These are phyloP conservation scores for Lumnitzera racemosa DNA, from an alignment of 345 rosid genomes.

Conservation along the genomic window DNA sequence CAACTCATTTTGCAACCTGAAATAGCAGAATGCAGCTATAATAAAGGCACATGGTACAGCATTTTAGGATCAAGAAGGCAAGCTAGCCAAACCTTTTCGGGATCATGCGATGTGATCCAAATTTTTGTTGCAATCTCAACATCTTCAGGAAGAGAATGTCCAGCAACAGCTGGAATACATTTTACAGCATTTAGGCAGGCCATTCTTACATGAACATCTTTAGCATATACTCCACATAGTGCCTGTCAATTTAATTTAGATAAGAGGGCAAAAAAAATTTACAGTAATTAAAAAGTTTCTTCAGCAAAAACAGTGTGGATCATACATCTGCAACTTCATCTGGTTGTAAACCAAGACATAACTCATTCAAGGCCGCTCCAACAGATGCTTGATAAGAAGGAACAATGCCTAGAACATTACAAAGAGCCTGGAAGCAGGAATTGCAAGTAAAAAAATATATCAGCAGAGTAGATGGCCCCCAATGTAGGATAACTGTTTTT, in stretches of 20 bases:
- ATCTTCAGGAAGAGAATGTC: slow-evolving; percentile 59
- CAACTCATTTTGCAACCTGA: background rate
- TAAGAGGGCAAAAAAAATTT: slow-evolving; percentile 1
- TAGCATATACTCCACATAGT: slow-evolving; percentile 82
- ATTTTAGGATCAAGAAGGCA: slow-evolving; percentile 5
- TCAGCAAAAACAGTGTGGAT: slow-evolving; percentile 9
- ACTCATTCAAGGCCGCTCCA: slow-evolving; percentile 84
- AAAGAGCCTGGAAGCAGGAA: slow-evolving; percentile 57
- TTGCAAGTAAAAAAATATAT: slow-evolving; percentile 7
- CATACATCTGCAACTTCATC: slow-evolving; percentile 81
- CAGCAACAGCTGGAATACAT: slow-evolving; percentile 84
- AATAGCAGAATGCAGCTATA: background rate
- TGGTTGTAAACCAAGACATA: slow-evolving; percentile 86
- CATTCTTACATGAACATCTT: slow-evolving; percentile 91
- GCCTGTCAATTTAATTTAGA: slow-evolving; percentile 45
- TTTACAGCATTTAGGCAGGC: slow-evolving; percentile 94
- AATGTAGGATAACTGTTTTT: background rate
- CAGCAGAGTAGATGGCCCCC: background rate
- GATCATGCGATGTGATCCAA: slow-evolving; percentile 95
- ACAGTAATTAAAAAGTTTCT: background rate
- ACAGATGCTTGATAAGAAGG: slow-evolving; percentile 79
- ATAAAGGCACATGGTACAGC: background rate
- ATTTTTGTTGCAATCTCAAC: slow-evolving; percentile 77
- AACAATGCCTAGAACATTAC: slow-evolving; percentile 79
- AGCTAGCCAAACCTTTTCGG: slow-evolving; percentile 64